Evolutionary conservation across 1,284 basidiomycete genomes (phyloP).

Genomic region (Agroathelia rolfsii): DNA sequence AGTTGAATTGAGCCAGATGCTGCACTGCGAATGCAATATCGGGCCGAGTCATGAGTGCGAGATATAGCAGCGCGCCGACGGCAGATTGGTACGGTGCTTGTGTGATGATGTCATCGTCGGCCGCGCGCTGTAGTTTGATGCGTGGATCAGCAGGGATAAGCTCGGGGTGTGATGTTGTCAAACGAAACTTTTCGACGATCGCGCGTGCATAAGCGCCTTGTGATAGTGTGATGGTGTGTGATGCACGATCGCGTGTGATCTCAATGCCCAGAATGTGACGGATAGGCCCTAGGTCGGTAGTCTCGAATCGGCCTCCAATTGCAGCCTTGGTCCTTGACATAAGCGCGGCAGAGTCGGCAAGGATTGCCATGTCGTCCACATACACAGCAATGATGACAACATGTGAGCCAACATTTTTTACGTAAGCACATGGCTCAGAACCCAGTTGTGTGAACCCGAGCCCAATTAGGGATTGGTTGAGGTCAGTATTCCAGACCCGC

Average conservation of each 20-base stretch:
- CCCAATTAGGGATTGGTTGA: constrained; percentile 7
- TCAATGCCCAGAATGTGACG: constrained; percentile 25
- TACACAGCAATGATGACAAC: constrained; percentile 21
- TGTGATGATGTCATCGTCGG: constrained; percentile 15
- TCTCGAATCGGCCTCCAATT: constrained; percentile 17
- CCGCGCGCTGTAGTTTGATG: constrained; percentile 9
- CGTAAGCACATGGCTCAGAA: constrained; percentile 23
- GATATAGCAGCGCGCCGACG: constrained; percentile 25
- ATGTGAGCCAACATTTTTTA: constrained; percentile 8
- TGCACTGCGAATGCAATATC: constrained; percentile 27
- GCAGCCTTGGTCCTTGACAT: constrained; percentile 16
- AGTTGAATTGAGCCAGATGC: constrained; percentile 20
- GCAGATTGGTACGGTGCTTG: constrained; percentile 19
- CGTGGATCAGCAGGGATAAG: constrained; percentile 22
- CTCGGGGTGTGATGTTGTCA: constrained; percentile 22
- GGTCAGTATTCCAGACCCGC: constrained; percentile 14
- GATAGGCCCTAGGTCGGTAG: constrained; percentile 22
- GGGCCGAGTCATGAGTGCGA: constrained; percentile 23
- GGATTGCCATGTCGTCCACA: constrained; percentile 23
- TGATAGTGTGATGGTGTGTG: constrained; percentile 16
- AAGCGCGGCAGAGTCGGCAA: constrained; percentile 10
- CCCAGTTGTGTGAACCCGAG: constrained; percentile 15
- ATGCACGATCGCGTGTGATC: constrained; percentile 17
- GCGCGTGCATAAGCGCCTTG: constrained; percentile 24
- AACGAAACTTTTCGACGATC: constrained; percentile 22